Percentiles rank a stretch among this genome's conserved stretches.
phyloP scores from a whole-genome alignment of 1,139 yeast genomes.

The Maudiozyma humilis region DNA sequence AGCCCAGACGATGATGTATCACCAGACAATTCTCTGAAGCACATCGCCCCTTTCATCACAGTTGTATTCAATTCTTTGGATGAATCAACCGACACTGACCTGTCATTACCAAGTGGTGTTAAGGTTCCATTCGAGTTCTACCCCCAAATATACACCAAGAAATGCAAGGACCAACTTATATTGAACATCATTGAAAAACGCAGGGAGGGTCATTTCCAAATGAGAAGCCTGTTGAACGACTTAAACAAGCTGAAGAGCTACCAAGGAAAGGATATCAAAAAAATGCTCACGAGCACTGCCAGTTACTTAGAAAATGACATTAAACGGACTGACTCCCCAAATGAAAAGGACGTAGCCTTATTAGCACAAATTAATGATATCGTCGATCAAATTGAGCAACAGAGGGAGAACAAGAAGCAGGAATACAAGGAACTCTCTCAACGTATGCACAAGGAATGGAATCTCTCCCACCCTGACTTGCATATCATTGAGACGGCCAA shows the following conservation, averaged over 20 bases:
- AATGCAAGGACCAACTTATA: conserved; percentile 22
- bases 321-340: not conserved
- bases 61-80: conserved; percentile 28
- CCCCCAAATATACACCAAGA: conserved; percentile 28
- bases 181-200: conserved; percentile 21
- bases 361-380: conserved; percentile 12
- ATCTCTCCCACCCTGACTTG: conserved; percentile 24
- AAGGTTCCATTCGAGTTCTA: conserved; percentile 29
- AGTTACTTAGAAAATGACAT: conserved; percentile 18
- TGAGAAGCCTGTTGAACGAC: conserved; percentile 17
- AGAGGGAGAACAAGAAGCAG: conserved; percentile 15
- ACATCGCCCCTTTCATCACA: conserved; percentile 25
- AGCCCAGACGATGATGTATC: conserved; percentile 7
- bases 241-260: conserved; percentile 23
- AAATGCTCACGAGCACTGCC: conserved; percentile 24
- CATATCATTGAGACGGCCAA: conserved; percentile 21
- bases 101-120: conserved; percentile 21
- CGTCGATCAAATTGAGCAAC: conserved; percentile 16
- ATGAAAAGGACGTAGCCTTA: conserved; percentile 1
- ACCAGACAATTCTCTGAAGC: conserved; percentile 21
- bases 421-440: conserved; percentile 23
- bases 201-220: conserved; percentile 15
- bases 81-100: conserved; percentile 17
- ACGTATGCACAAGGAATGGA: conserved; percentile 24
- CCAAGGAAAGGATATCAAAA: conserved; percentile 27